These are phyloP conservation scores for Populus tremula DNA, from an alignment of 345 rosid genomes.

Conservation along the genomic window DNA sequence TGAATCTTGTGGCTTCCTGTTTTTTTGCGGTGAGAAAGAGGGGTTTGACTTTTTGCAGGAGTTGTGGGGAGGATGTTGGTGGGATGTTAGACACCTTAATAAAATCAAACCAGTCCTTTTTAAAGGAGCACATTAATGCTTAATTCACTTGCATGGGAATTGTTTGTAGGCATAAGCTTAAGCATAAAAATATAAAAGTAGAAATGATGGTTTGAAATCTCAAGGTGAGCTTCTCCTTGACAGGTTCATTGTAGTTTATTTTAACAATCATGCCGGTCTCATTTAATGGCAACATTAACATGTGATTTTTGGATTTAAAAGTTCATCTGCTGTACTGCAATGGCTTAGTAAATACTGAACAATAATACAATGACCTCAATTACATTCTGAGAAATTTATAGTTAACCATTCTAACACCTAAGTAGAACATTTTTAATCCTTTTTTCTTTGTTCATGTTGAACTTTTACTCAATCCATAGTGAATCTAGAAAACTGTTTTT, in stretches of 20 bases:
- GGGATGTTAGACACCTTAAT: neutral
- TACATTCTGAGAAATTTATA: neutral
- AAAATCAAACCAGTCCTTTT: neutral
- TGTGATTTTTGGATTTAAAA: neutral
- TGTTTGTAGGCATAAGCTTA: too few species aligned
- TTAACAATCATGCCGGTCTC: neutral
- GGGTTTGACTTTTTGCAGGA: neutral
- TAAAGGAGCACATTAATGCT: neutral
- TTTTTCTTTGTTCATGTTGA: neutral
- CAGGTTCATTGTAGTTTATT: neutral
- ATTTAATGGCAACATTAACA: neutral
- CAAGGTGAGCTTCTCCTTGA: neutral
- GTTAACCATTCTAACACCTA: neutral
- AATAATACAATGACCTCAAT: neutral
- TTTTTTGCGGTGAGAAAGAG: neutral
- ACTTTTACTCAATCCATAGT: neutral
- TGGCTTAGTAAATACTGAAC: neutral
- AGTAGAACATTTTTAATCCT: neutral
- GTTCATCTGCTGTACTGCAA: neutral
- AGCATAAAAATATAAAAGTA: neutral
- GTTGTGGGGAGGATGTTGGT: neutral
- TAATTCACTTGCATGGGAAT: neutral
- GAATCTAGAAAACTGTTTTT: neutral
- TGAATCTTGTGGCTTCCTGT: neutral
- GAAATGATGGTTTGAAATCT: neutral